A percentile compares a stretch with the other conserved stretches of the same genome.
phyloP scores from a whole-genome alignment of 495 filamentous ascomycete genomes.

The Ascodesmis nigricans region DNA sequence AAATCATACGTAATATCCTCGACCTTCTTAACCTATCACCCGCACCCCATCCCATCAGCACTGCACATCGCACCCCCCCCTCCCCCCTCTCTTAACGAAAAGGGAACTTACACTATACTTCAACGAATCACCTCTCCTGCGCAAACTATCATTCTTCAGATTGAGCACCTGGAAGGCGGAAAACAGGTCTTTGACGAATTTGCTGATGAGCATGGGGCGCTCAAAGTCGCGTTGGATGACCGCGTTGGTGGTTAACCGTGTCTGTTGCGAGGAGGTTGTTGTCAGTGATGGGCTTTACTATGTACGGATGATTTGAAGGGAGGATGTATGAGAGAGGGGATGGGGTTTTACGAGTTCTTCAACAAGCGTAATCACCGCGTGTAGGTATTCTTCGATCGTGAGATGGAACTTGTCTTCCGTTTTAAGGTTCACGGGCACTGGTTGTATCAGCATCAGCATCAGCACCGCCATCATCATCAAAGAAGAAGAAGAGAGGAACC shows the following conservation, averaged over 20 bases:
- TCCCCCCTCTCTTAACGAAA: background rate
- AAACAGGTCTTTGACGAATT: constrained; percentile 86
- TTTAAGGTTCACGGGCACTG: constrained; percentile 91
- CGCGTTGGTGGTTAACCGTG: constrained; percentile 81
- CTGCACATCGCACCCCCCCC: background rate
- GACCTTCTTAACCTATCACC: constrained; percentile 75
- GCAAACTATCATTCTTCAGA: constrained; percentile 80
- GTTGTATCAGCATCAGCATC: background rate
- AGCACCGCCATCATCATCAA: background rate
- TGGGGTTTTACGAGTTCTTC: constrained; percentile 51
- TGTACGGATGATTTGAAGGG: background rate
- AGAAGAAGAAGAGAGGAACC: background rate
- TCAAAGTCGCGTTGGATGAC: constrained; percentile 80
- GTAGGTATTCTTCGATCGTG: constrained; percentile 89
- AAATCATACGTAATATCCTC: constrained; percentile 97
- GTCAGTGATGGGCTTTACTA: constrained; percentile 5
- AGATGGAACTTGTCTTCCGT: constrained; percentile 78
- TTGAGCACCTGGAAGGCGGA: constrained; percentile 92
- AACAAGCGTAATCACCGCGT: constrained; percentile 60
- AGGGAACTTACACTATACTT: constrained; percentile 57
- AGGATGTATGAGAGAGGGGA: background rate
- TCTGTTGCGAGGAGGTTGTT: constrained; percentile 24
- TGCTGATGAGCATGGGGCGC: constrained; percentile 62
- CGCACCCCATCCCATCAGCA: too few species aligned
- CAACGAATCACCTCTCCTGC: constrained; percentile 73